Conservation (phyloP, 176 grass and related monocot genomes). For the Paspalum vaginatum region DNA sequence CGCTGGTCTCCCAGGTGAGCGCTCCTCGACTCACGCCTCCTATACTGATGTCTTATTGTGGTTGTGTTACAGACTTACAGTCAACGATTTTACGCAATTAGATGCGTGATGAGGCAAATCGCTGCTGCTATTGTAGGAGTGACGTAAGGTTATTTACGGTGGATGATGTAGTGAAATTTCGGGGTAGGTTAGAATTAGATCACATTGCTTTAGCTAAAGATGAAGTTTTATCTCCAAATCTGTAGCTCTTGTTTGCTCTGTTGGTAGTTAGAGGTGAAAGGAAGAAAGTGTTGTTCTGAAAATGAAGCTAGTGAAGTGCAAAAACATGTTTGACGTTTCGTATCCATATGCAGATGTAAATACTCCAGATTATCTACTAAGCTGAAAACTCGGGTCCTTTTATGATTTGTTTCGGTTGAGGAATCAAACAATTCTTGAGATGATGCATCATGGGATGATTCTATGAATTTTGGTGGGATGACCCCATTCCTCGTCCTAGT, state of each 20-base stretch:
- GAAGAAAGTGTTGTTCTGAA: conserved; percentile 27
- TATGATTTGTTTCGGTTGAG: no score
- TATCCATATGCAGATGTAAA: neutral
- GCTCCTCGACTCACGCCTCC: neutral
- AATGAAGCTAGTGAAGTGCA: neutral
- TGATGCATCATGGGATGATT: no score
- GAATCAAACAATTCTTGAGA: no score
- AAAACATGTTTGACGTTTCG: neutral
- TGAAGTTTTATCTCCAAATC: neutral
- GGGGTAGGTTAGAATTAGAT: neutral
- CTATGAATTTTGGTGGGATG: no score
- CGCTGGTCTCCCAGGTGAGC: conserved; percentile 57
- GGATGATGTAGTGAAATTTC: neutral
- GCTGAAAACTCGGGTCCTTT: neutral
- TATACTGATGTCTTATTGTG: neutral
- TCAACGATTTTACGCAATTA: no score
- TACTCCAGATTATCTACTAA: neutral
- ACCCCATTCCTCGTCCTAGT: no score
- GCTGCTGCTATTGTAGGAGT: neutral
- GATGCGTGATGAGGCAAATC: neutral
- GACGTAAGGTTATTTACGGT: neutral
- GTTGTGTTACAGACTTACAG: neutral
- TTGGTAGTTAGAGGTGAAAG: neutral
- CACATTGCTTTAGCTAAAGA: neutral
- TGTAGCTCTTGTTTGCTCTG: neutral